phyloP scores from a whole-genome alignment of 1,139 yeast species.

The Debaryomyces robertsiae region DNA sequence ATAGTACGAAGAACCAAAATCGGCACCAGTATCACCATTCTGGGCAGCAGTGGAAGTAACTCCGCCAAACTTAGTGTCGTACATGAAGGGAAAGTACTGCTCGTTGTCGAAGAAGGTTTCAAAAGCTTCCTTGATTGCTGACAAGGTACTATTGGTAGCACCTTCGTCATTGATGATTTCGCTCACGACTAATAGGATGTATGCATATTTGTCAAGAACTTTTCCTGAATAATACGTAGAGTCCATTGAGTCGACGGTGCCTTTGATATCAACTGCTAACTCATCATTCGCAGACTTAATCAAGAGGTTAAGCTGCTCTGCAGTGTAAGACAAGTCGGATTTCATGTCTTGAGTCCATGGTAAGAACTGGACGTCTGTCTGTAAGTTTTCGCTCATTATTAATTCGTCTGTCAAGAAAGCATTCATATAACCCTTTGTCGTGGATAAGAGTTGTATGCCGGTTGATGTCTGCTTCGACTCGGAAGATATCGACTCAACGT shows the following conservation, averaged over 20 bases:
- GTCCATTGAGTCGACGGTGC: slow-evolving; percentile 50
- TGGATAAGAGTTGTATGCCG: slow-evolving; percentile 53
- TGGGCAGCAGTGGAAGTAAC: slow-evolving; percentile 64
- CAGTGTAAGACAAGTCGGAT: slow-evolving; percentile 43
- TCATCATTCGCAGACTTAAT: slow-evolving; percentile 61
- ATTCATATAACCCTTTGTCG: slow-evolving; percentile 68
- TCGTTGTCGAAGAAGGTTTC: slow-evolving; percentile 49
- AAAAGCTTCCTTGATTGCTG: slow-evolving; percentile 55
- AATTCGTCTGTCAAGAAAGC: slow-evolving; percentile 58
- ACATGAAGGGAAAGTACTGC: slow-evolving; percentile 62
- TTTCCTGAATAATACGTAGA: slow-evolving; percentile 71
- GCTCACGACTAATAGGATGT: slow-evolving; percentile 62
- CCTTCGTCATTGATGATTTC: slow-evolving; percentile 59
- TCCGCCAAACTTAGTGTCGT: slow-evolving; percentile 70
- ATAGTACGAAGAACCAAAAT: slow-evolving; percentile 67
- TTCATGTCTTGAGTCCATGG: slow-evolving; percentile 54
- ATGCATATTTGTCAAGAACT: slow-evolving; percentile 74
- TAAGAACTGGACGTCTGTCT: slow-evolving; percentile 54
- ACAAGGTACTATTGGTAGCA: slow-evolving; percentile 50
- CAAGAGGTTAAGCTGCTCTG: slow-evolving; percentile 53
- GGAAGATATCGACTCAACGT: slow-evolving; percentile 51
- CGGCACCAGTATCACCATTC: slow-evolving; percentile 44
- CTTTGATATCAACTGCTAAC: slow-evolving; percentile 55
- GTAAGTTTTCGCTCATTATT: slow-evolving; percentile 52
- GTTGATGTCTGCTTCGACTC: slow-evolving; percentile 42